A percentile compares a stretch with the other conserved stretches of the same genome.
Conservation (phyloP, 345 rosid species). For the Heritiera fomes region DNA sequence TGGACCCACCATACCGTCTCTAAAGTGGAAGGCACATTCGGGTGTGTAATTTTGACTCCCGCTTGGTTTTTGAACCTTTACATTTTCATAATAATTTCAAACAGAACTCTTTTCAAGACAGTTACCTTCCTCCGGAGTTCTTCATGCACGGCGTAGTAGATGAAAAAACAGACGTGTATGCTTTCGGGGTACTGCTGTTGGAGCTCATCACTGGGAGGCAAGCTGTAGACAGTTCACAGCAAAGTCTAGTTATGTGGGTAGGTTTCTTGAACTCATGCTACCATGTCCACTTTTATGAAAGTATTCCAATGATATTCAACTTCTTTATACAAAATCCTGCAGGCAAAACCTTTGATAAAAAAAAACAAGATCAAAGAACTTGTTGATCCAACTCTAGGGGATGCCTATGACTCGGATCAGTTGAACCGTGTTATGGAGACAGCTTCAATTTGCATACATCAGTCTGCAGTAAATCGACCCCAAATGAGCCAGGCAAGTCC, state of each 20-base stretch:
- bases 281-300: not conserved
- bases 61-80: conserved; percentile 19
- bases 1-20: conserved; percentile 87
- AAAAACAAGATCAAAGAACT: conserved; percentile 50
- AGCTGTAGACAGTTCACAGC: conserved; percentile 76
- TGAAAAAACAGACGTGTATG: conserved; percentile 88
- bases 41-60: conserved; percentile 44
- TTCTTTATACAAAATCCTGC: not conserved
- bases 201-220: conserved; percentile 88
- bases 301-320: not conserved
- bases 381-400: conserved; percentile 61
- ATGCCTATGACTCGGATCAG: conserved; percentile 50
- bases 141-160: conserved; percentile 93
- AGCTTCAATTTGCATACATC: conserved; percentile 66
- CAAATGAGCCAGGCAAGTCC: conserved; percentile 74
- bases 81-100: not conserved
- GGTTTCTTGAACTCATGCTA: conserved; percentile 29
- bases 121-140: conserved; percentile 91
- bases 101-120: conserved; percentile 27
- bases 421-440: conserved; percentile 44
- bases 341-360: conserved; percentile 76
- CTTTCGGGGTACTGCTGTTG: conserved; percentile 76
- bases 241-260: conserved; percentile 92
- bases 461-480: conserved; percentile 60
- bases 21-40: conserved; percentile 91